Evolutionary conservation across 768 basidiomycete genomes (phyloP).

Genomic region (Pseudohyphozyma bogoriensis): DNA sequence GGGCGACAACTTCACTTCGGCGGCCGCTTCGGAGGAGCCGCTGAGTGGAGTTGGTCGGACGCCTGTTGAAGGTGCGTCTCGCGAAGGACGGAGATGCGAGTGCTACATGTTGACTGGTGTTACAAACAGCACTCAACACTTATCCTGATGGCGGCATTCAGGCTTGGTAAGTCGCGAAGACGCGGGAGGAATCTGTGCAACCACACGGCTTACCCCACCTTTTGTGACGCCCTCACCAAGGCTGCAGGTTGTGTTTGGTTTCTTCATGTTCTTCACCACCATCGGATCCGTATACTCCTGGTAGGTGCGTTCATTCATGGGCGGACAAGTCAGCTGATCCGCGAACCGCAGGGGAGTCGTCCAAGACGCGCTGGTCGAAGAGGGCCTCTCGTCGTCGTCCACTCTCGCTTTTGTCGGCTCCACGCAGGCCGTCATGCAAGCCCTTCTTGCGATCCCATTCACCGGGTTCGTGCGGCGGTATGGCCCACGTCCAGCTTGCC

Average conservation of each 20-base stretch:
- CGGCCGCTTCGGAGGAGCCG: too few species aligned
- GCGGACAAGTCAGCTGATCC: neutral
- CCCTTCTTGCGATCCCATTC: constrained; percentile 25
- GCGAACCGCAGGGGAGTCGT: constrained; percentile 24
- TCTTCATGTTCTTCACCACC: constrained; percentile 10
- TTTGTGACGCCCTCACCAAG: neutral
- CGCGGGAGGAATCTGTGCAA: neutral
- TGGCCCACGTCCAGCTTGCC: constrained; percentile 12
- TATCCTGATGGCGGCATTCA: constrained; percentile 15
- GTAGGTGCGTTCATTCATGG: neutral
- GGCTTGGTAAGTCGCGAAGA: neutral
- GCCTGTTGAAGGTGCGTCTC: too few species aligned
- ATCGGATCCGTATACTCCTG: constrained; percentile 9
- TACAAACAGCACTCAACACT: constrained; percentile 12
- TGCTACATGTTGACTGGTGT: too few species aligned
- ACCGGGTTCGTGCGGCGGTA: constrained; percentile 11
- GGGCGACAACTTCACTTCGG: too few species aligned
- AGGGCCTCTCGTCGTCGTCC: constrained; percentile 18
- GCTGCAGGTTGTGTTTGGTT: neutral
- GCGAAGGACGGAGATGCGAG: too few species aligned
- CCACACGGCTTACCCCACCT: neutral
- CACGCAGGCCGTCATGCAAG: constrained; percentile 9
- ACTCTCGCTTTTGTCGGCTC: constrained; percentile 32
- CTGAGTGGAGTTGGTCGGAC: too few species aligned
- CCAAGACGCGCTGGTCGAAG: constrained; percentile 20